These are phyloP conservation scores for Lipomyces sp. DNA, from an alignment of 805 yeast species.

Conservation along the genomic window DNA sequence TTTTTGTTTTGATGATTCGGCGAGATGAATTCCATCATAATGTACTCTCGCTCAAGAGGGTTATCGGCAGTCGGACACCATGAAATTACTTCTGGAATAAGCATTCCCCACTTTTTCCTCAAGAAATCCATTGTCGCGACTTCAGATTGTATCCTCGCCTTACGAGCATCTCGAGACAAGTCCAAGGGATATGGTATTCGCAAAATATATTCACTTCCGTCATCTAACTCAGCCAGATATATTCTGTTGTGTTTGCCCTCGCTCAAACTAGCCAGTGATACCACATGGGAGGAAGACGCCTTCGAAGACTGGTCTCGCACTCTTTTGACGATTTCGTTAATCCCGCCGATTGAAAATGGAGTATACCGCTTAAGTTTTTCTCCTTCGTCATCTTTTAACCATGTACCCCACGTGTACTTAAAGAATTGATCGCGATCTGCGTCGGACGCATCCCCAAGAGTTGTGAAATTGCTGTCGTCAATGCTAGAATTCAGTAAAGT, in stretches of 20 bases:
- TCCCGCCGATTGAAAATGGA: constrained; percentile 78
- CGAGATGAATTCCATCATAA: constrained; percentile 71
- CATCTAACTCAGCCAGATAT: constrained; percentile 70
- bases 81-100: constrained; percentile 74
- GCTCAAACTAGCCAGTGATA: constrained; percentile 79
- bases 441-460: constrained; percentile 19
- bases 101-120: constrained; percentile 62
- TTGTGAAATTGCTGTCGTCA: constrained; percentile 17
- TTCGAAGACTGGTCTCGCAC: constrained; percentile 24
- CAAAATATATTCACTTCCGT: constrained; percentile 62
- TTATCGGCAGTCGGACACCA: constrained; percentile 70
- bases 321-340: constrained; percentile 50
- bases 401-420: constrained; percentile 92
- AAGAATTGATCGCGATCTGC: constrained; percentile 55
- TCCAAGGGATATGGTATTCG: constrained; percentile 88
- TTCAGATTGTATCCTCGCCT: constrained; percentile 72
- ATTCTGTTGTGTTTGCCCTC: constrained; percentile 95
- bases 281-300: constrained; percentile 50
- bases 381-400: constrained; percentile 78
- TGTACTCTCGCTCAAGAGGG: constrained; percentile 71
- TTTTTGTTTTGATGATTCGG: constrained; percentile 13
- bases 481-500: background rate
- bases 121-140: constrained; percentile 92
- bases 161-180: constrained; percentile 57
- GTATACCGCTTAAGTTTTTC: constrained; percentile 82